Evolutionary conservation across 2,329 filamentous ascomycete genomes (phyloP).

Genomic region (Pseudogymnoascus destructans): DNA sequence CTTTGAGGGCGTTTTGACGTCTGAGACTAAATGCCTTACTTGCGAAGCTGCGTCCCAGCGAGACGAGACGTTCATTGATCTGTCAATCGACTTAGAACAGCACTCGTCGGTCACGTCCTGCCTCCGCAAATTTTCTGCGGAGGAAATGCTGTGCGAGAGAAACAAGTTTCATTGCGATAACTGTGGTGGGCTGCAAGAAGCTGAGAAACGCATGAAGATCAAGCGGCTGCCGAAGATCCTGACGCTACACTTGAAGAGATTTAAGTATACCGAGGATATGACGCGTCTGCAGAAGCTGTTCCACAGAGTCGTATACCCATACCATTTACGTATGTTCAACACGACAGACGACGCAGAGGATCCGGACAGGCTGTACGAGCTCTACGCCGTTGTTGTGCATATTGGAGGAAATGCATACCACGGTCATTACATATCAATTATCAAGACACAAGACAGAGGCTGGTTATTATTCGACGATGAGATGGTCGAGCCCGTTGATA

Average conservation of each 20-base stretch:
- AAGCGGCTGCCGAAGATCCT: slow-evolving; percentile 86
- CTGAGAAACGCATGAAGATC: slow-evolving; percentile 98
- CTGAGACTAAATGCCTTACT: slow-evolving; percentile 89
- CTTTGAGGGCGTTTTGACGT: slow-evolving; percentile 88
- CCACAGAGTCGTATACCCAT: slow-evolving; percentile 92
- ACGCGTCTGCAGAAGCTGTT: slow-evolving; percentile 92
- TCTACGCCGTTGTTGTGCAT: slow-evolving; percentile 94
- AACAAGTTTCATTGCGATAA: slow-evolving; percentile 99
- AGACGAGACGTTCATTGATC: slow-evolving; percentile 88
- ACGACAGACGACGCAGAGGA: slow-evolving; percentile 93
- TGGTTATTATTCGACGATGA: slow-evolving; percentile 98
- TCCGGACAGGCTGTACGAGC: slow-evolving; percentile 83
- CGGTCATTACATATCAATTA: slow-evolving; percentile 93
- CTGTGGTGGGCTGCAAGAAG: slow-evolving; percentile 90
- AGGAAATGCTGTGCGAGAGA: slow-evolving; percentile 95
- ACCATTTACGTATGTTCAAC: slow-evolving; percentile 92
- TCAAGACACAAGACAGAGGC: slow-evolving; percentile 91
- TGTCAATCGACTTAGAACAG: slow-evolving; percentile 90
- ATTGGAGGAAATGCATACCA: slow-evolving; percentile 96
- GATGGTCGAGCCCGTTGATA: slow-evolving; percentile 95
- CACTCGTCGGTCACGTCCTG: slow-evolving; percentile 95
- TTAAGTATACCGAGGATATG: slow-evolving; percentile 96
- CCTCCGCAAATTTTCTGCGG: slow-evolving; percentile 86
- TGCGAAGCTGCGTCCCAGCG: slow-evolving; percentile 92
- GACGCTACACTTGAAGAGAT: slow-evolving; percentile 86